Base-by-base conservation (phyloP, 345 rosid genomes). In the Balakata baccata region DNA sequence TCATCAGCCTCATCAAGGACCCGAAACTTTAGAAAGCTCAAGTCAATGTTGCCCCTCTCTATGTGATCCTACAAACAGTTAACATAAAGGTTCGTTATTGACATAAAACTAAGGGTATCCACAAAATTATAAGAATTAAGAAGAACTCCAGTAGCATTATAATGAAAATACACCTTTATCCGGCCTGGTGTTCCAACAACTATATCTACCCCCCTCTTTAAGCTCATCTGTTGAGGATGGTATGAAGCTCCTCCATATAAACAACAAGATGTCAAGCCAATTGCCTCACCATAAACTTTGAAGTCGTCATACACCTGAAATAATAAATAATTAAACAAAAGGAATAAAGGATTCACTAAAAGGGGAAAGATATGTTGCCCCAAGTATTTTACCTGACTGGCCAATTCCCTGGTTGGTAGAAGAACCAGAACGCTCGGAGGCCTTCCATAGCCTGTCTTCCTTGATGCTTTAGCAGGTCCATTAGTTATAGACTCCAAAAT, bases 1-100 rank as follows among this genome's bases (percentile, higher is more conserved):
- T 96, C 99, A 82, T 96, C 99, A 75, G 98, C 97, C 84, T 96
- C 98, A 62, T 96, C 98, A 73, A 96, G 99, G 39, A 96, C 97
- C 70, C 98, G 92, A 77, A 93, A 96, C 76, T 86, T 88, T 39
- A 96, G 79, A 14, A 77, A 81, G 71, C 89, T 84, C 2, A 96
- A 72, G 59, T 93, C 87, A 78, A 91, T 81, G 78, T 89, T 90
- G 56, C 77, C 74, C 83, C 90, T 89, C 79, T 93, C 96, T 25
- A 96, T 79, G 74, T 91, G 97, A 84, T 96, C 99, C 98, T 96
- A 71, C 34, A 75, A 25, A 70, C 63, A 50, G 34, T 29, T 29
- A 29, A 29, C 34, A 29, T 29, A 29, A 2, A 29, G 34, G 34
- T 29, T 29, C 34, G 2, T 39, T 7, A 41, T 43, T n/a, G 0